Conservation (phyloP, 495 filamentous ascomycete species). For the Aspergillus leporis region DNA sequence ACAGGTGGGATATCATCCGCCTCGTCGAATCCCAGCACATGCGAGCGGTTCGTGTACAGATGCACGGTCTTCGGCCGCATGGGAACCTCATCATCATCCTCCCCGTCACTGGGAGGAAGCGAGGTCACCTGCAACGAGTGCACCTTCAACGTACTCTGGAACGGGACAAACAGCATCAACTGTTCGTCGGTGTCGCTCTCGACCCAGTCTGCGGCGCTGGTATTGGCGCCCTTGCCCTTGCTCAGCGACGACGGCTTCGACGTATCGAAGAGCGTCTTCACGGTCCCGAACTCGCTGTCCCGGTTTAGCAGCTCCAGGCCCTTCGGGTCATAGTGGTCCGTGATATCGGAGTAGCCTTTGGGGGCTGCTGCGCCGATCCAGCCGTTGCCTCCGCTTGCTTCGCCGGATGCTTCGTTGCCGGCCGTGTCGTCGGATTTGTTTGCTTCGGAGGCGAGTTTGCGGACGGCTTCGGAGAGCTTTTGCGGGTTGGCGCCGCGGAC, state of each 20-base stretch:
- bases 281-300: slow-evolving; percentile 66
- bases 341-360: slow-evolving; percentile 81
- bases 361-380: slow-evolving; percentile 79
- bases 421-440: slow-evolving; percentile 52
- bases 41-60: slow-evolving; percentile 81
- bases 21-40: slow-evolving; percentile 93
- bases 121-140: slow-evolving; percentile 91
- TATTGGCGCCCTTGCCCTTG: slow-evolving; percentile 58
- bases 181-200: slow-evolving; percentile 99
- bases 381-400: slow-evolving; percentile 39
- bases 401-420: slow-evolving; percentile 39
- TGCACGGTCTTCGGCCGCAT: slow-evolving; percentile 85
- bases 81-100: slow-evolving; percentile 72
- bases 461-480: slow-evolving; percentile 66
- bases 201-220: slow-evolving; percentile 74
- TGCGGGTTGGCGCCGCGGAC: slow-evolving; percentile 72
- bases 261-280: slow-evolving; percentile 69
- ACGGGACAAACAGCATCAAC: slow-evolving; percentile 90
- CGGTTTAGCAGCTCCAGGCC: slow-evolving; percentile 86
- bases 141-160: slow-evolving; percentile 85
- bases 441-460: slow-evolving; percentile 71
- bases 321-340: slow-evolving; percentile 73
- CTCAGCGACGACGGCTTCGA: slow-evolving; percentile 65
- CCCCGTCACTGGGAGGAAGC: slow-evolving; percentile 57
- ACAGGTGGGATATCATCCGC: slow-evolving; percentile 80